Evolutionary conservation across 306 rosid genomes (phyloP), one percentile per base, ranked within the genome.

Genomic region (Quercus parvula): DNA sequence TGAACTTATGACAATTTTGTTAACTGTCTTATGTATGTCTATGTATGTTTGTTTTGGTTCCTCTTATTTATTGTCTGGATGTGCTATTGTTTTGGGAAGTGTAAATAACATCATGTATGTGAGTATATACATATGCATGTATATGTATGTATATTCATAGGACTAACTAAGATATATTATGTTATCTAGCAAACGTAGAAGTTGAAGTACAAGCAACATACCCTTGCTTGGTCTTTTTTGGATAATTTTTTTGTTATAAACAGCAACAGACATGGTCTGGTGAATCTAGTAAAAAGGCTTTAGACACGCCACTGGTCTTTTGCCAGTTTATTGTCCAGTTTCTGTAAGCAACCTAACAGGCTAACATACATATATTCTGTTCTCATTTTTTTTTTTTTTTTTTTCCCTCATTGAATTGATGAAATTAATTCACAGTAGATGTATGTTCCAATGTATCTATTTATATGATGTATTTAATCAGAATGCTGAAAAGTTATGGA

Each of bases 21-120:
- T 49, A 28, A 14, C 41, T 28, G 70, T 22, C 66, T 24, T 27
- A 28, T 14, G 18, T 15, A 28, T 63, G 35, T 63, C n/a, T 28
- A 59, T 59, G 17, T 24, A 59, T 83, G 18, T 12, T 82, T 67
- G 38, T 81, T 69, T 62, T 27, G 24, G 54, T 25, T 22, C 71
- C 22, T 24, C 49, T 58, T 76, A 13, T 51, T 27, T 58, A 20
- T 52, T 4, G 27, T 17, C 64, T 77, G 57, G 44, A 54, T 77
- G 74, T 56, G 78, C 5, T 57, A 58, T 77, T 77, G 28, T 56
- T 83, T 55, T 70, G 74, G 75, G 73, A 76, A 49, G 27, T 68
- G 76, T 22, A 22, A 58, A 10, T 22, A 58, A 22, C 64, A 58
- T 58, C 1, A 1, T 62, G 19, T 62, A 25, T 62, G 17, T 61